Percentiles rank a stretch among this genome's conserved stretches.
These are phyloP conservation scores for Dipteronia sinensis DNA, from an alignment of 345 rosid genomes.

Conservation along the genomic window DNA sequence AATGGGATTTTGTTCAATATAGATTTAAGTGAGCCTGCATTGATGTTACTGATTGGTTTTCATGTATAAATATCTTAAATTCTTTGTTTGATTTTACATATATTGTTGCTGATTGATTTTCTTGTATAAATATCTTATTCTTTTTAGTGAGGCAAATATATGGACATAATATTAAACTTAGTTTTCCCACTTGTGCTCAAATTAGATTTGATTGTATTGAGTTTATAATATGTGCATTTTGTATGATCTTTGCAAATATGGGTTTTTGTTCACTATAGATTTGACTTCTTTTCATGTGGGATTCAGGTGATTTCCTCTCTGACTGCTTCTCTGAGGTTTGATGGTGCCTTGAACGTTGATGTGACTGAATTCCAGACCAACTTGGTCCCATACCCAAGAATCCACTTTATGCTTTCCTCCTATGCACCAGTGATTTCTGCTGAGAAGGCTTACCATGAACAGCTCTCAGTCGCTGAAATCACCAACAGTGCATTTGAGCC, in stretches of 20 bases:
- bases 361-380: constrained; percentile 82
- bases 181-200: not conserved
- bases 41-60: no score
- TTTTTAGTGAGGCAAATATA: not conserved
- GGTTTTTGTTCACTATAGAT: not conserved
- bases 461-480: constrained; percentile 66
- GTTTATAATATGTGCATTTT: no score
- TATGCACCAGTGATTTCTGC: constrained; percentile 81
- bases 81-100: no score
- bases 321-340: constrained; percentile 81
- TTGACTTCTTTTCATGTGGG: not conserved
- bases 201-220: not conserved
- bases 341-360: constrained; percentile 80
- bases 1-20: no score
- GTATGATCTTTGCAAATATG: not conserved
- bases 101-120: no score
- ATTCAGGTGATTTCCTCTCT: constrained; percentile 67
- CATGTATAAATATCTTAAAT: no score
- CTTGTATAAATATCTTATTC: no score
- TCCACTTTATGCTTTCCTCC: constrained; percentile 85
- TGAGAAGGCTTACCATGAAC: constrained; percentile 53
- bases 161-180: no score
- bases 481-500: constrained; percentile 58
- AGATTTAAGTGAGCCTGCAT: no score
- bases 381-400: constrained; percentile 80